These are phyloP conservation scores for Clausena lansium DNA, from an alignment of 345 rosid genomes.

Conservation along the genomic window DNA sequence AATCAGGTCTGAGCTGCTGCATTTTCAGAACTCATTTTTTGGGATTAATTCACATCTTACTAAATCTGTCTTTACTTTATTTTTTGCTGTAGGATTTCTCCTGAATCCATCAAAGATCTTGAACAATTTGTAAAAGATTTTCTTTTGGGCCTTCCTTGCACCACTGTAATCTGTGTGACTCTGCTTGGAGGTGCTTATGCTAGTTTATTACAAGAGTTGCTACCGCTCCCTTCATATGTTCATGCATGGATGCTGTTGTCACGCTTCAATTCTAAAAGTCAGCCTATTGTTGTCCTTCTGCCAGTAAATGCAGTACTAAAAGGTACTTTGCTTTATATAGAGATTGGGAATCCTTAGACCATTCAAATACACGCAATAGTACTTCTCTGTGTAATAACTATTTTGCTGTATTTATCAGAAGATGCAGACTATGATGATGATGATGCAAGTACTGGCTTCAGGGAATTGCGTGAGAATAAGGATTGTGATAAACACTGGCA, in stretches of 20 bases:
- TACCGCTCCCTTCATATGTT: conserved; percentile 46
- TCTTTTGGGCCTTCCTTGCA: conserved; percentile 57
- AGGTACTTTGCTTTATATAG: conserved; percentile 45
- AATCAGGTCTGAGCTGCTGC: conserved; percentile 48
- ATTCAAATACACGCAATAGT: neutral
- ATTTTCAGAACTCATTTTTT: conserved; percentile 1
- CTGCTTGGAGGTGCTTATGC: conserved; percentile 58
- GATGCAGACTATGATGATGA: conserved; percentile 47
- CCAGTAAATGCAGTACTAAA: conserved; percentile 62
- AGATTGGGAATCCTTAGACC: conserved; percentile 13
- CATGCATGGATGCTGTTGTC: conserved; percentile 77
- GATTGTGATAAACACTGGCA: conserved; percentile 52
- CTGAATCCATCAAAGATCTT: conserved; percentile 62
- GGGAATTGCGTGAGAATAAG: conserved; percentile 28
- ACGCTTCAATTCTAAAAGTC: conserved; percentile 51
- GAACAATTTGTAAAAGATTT: conserved; percentile 57
- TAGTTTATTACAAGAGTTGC: conserved; percentile 54
- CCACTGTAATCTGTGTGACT: conserved; percentile 70
- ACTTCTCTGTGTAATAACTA: neutral
- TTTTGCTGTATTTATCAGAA: conserved; percentile 25
- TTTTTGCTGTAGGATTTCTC: conserved; percentile 67
- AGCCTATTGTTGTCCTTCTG: conserved; percentile 70
- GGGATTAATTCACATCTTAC: conserved; percentile 12
- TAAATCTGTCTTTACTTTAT: conserved; percentile 17
- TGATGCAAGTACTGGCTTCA: conserved; percentile 30